A percentile compares a stretch with the other conserved stretches of the same genome.
These are phyloP conservation scores for Dioscorea zingiberensis DNA, from an alignment of 106 monocot species.

Conservation along the genomic window DNA sequence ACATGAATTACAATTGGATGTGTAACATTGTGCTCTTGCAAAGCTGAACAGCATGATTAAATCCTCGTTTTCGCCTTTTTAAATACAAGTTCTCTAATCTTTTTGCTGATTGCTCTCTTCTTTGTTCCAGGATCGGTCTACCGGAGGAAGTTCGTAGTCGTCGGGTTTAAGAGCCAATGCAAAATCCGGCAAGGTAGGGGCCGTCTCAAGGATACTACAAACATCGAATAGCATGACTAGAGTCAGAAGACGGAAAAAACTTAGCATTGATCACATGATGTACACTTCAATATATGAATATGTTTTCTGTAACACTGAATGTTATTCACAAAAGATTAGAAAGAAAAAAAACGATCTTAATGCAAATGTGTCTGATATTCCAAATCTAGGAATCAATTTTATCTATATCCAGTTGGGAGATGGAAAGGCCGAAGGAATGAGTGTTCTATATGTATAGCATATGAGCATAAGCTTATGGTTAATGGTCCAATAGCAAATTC, in stretches of 20 bases:
- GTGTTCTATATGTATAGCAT: no score
- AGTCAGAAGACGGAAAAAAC: neutral
- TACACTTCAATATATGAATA: no score
- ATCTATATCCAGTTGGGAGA: no score
- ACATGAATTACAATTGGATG: neutral
- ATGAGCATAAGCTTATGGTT: no score
- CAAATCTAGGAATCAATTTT: no score
- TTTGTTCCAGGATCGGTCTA: constrained; percentile 53
- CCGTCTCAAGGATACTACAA: constrained; percentile 42
- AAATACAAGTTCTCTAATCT: neutral
- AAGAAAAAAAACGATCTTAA: no score
- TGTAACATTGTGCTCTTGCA: neutral
- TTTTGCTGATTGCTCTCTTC: constrained; percentile 3
- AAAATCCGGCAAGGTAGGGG: constrained; percentile 32
- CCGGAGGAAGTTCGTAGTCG: constrained; percentile 64
- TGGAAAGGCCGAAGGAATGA: no score
- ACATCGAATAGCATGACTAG: neutral
- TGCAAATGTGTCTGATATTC: neutral
- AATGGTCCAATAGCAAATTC: no score
- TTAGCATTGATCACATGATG: neutral
- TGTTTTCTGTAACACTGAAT: no score
- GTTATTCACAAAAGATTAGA: no score
- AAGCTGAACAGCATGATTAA: no score
- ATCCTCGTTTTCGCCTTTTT: no score
- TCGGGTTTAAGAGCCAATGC: constrained; percentile 56